A percentile compares a stretch with the other conserved stretches of the same genome.
Evolutionary conservation across 2,329 filamentous ascomycete genomes (phyloP).

Genomic region (Monilinia polystroma): DNA sequence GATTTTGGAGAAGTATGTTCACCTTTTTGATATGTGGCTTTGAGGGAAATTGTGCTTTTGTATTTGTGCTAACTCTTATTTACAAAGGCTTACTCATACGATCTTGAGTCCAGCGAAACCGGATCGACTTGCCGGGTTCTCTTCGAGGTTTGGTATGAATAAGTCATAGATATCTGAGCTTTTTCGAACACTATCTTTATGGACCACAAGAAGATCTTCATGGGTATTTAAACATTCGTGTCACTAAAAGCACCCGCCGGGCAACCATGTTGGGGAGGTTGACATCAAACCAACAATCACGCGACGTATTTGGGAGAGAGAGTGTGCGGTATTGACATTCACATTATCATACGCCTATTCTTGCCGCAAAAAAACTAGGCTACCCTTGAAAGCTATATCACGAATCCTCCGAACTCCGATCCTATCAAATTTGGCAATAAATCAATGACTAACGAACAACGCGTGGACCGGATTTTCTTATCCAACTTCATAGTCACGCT

Average conservation of each 20-base stretch:
- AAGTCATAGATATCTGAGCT: constrained; percentile 32
- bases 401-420: constrained; percentile 24
- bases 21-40: constrained; percentile 4
- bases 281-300: not conserved
- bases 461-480: constrained; percentile 24
- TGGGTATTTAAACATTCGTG: not conserved
- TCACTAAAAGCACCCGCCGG: not conserved
- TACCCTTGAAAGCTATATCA: constrained; percentile 15
- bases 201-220: constrained; percentile 1
- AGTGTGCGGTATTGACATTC: constrained; percentile 7
- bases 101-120: constrained; percentile 58
- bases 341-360: constrained; percentile 21
- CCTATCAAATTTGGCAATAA: constrained; percentile 9
- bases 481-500: constrained; percentile 46
- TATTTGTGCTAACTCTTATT: not conserved
- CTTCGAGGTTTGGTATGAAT: constrained; percentile 71
- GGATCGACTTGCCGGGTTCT: constrained; percentile 68
- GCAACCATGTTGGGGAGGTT: not conserved
- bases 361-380: constrained; percentile 15
- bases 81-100: constrained; percentile 59
- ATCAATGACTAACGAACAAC: constrained; percentile 14
- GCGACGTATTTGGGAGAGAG: not conserved
- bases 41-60: not conserved
- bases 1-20: constrained; percentile 80
- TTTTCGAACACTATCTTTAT: constrained; percentile 1